Base-by-base conservation (phyloP, 768 basidiomycete species). In the Termitomyces sp. region DNA sequence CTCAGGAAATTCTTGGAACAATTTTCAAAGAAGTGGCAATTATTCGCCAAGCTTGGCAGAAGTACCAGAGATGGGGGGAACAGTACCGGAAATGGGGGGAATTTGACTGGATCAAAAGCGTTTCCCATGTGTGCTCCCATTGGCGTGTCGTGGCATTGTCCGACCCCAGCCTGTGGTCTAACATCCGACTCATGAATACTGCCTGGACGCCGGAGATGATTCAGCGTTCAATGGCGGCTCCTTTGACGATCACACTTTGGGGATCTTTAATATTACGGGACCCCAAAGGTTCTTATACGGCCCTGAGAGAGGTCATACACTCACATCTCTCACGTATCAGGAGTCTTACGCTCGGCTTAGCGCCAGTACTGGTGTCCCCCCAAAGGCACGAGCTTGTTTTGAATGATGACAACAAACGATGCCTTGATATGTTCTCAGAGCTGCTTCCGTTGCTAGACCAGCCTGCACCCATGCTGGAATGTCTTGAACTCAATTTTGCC, bases 81-180 rank as follows among this genome's bases (percentile, higher is more conserved):
- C 3, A 10, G 15, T 43, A 43, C 25, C 15, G 25, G 9, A 27
- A 43, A 10, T 43, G 42, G 42, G 15, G 7, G 3, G 42, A 43
- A 10, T 43, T 43, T 2, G 42, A 20, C 12, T 58, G 52, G 56
- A 39, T 58, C 4, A 35, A 49, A 3, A 23, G 12, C 3, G 48
- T 58, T 12, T 46, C 52, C 18, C 52, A 58, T 48, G 48, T 54
- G 25, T 57, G 56, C 13, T 45, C 46, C 16, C 48, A 54, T 33
- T 58, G 56, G 56, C 56, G 56, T 23, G 35, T 16, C 9, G 43
- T 45, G 31, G 52, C 56, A 2, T 35, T 58, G 42, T 36, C 44
- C 16, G 40, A 43, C 5, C 57, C 49, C n/a, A 36, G n/a, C 13
- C 15, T 58, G 3, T 58, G 52, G 56, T 45, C 41, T 3, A 32